These are phyloP conservation scores for Agaricus bisporus DNA, from an alignment of 768 basidiomycete genomes.

Conservation along the genomic window DNA sequence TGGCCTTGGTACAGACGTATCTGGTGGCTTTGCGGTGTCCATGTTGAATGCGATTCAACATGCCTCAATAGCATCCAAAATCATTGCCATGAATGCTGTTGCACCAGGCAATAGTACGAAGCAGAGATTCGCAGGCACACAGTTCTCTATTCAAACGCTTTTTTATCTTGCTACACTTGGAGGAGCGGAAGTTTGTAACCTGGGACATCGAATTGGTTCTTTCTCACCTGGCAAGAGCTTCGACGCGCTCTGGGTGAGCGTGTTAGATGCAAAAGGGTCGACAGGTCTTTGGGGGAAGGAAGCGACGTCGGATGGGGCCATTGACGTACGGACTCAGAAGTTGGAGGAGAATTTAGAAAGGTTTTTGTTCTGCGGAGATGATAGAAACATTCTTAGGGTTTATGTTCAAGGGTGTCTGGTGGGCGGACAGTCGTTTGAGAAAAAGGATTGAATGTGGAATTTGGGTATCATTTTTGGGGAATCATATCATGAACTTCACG, in stretches of 20 bases:
- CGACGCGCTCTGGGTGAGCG: slow-evolving; percentile 76
- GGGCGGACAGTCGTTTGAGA: slow-evolving; percentile 48
- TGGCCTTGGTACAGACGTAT: slow-evolving; percentile 90
- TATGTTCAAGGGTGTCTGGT: slow-evolving; percentile 79
- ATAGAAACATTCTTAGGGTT: slow-evolving; percentile 75
- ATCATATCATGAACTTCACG: too few species aligned
- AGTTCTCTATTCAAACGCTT: slow-evolving; percentile 67
- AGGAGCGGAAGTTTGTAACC: slow-evolving; percentile 77
- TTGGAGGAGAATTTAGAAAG: slow-evolving; percentile 67
- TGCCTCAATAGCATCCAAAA: slow-evolving; percentile 77
- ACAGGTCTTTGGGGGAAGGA: slow-evolving; percentile 36
- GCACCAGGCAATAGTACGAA: neutral
- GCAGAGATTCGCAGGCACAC: slow-evolving; percentile 43
- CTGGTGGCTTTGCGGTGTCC: slow-evolving; percentile 81
- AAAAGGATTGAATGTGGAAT: neutral
- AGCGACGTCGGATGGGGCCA: slow-evolving; percentile 2
- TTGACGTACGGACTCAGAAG: slow-evolving; percentile 24
- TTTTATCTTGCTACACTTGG: slow-evolving; percentile 90
- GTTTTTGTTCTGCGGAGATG: slow-evolving; percentile 84
- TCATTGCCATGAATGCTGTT: slow-evolving; percentile 44
- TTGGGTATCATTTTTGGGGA: too few species aligned
- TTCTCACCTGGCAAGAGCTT: slow-evolving; percentile 82
- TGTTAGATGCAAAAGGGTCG: slow-evolving; percentile 40
- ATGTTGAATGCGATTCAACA: slow-evolving; percentile 72
- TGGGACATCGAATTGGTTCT: slow-evolving; percentile 66